Evolutionary conservation across 2,329 filamentous ascomycete species (phyloP), one percentile per base, ranked within the genome.

Genomic region (Pochonia chlamydosporia): DNA sequence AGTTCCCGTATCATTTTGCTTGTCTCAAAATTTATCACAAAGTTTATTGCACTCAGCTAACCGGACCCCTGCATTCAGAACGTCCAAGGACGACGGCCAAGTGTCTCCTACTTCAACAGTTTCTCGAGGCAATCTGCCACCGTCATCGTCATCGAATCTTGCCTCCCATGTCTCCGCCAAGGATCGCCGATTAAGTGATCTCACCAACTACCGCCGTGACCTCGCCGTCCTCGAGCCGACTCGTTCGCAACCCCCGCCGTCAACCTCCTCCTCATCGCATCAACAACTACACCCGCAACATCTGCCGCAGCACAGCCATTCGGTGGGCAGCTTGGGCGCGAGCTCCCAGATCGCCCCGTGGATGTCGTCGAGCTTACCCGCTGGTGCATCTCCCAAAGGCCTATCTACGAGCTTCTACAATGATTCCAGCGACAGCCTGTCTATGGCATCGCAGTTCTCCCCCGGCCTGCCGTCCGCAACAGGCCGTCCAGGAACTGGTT

Each of bases 381-480:
- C 68, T 46, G 42, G 36, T 26, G 58, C 60, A 40, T 59, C 63
- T 46, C 62, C 68, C 48, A 64, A 64, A 59, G 58, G 62, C 31
- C 66, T 73, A 60, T 63, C 68, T 31, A 78, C 75, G 41, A 85
- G 74, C 63, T 90, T 89, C 66, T 86, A 81, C 67, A 82, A 89
- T 64, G 84, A 90, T 61, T 88, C 85, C 28, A 85, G 77, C 69
- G 87, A 91, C 59, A 84, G 82, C 59, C 61, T 85, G 46, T 80
- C 78, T 11, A 60, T 72, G 21, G 64, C 67, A 26, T 82, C 80
- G 25, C 89, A 89, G 57, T 69, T 88, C 45, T 90, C 88, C 26
- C 84, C 87, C 1, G 78, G 80, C 46, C 83, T 85, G 59, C 79
- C 84, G 33, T 76, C 81, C 3, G 31, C 26, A 3, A 28, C 39